Conservation (phyloP, 371 early-diverging fungal genomes). For the Dichotomocladium elegans region DNA sequence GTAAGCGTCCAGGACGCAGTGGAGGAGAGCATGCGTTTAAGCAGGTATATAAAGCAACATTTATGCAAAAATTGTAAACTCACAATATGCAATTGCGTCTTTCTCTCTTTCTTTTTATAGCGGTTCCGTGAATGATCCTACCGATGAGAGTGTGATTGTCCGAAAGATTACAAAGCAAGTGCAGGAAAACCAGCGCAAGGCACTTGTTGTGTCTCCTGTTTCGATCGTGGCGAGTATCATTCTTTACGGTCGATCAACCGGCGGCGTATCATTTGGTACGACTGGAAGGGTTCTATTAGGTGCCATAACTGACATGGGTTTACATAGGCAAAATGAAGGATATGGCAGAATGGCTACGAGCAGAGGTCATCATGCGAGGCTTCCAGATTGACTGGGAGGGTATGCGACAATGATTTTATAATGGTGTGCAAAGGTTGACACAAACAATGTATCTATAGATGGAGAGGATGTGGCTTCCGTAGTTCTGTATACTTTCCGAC, state of each 20-base stretch:
- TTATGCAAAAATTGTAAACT: too few species aligned
- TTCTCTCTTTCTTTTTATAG: background rate
- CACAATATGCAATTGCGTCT: too few species aligned
- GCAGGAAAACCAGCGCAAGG: conserved; percentile 35
- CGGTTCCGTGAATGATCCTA: conserved; percentile 6
- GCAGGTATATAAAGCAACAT: conserved; percentile 9
- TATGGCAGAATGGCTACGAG: conserved; percentile 37
- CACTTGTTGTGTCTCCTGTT: conserved; percentile 34
- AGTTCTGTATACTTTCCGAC: conserved; percentile 33
- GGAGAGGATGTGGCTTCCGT: conserved; percentile 43
- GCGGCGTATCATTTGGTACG: conserved; percentile 36
- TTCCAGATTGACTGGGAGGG: conserved; percentile 34
- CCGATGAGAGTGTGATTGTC: conserved; percentile 20
- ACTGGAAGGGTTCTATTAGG: too few species aligned
- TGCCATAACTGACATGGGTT: background rate
- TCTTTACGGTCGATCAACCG: conserved; percentile 43
- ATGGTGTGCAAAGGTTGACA: too few species aligned
- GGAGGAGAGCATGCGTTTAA: conserved; percentile 15
- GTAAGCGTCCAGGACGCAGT: conserved; percentile 43
- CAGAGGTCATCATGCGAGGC: conserved; percentile 21
- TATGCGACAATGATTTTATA: too few species aligned
- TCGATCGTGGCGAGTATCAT: conserved; percentile 36
- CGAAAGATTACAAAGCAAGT: conserved; percentile 28
- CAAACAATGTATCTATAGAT: conserved; percentile 10
- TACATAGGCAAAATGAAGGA: conserved; percentile 43